These are phyloP conservation scores for Boletellus deceptivus DNA, from an alignment of 1,284 basidiomycete genomes.

Conservation along the genomic window DNA sequence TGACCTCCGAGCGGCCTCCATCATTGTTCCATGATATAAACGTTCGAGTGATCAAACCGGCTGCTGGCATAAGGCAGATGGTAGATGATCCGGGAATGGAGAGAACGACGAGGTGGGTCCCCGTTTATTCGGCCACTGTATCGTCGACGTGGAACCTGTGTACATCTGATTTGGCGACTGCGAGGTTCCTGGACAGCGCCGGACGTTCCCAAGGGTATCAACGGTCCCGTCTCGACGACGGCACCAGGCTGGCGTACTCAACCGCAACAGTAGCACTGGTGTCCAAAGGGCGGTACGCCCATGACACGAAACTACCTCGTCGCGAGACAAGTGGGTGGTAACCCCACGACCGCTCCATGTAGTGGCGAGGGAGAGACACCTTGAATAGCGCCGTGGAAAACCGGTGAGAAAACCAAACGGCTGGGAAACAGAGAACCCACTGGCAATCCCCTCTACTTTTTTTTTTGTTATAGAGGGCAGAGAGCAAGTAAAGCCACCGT, in stretches of 20 bases:
- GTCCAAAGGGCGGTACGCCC: neutral
- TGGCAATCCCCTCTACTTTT: neutral
- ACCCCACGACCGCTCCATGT: neutral
- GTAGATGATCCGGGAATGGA: slow-evolving; percentile 5
- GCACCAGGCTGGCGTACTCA: neutral
- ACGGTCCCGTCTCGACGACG: neutral
- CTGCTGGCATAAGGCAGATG: too few species aligned
- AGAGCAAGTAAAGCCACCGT: neutral
- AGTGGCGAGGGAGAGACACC: neutral
- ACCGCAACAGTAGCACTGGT: neutral
- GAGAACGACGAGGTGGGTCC: neutral
- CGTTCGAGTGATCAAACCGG: neutral
- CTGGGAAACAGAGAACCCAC: neutral
- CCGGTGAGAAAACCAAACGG: neutral
- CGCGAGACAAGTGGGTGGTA: neutral
- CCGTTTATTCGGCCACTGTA: neutral
- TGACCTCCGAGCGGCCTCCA: neutral
- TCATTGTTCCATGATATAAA: neutral
- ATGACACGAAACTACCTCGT: neutral
- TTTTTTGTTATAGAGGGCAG: neutral
- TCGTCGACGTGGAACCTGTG: neutral
- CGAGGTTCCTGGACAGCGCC: too few species aligned
- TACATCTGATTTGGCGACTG: too few species aligned
- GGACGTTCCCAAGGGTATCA: neutral
- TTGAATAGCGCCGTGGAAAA: neutral